These are phyloP conservation scores for Boletus huronensis DNA, from an alignment of 768 basidiomycete genomes.

Conservation along the genomic window DNA sequence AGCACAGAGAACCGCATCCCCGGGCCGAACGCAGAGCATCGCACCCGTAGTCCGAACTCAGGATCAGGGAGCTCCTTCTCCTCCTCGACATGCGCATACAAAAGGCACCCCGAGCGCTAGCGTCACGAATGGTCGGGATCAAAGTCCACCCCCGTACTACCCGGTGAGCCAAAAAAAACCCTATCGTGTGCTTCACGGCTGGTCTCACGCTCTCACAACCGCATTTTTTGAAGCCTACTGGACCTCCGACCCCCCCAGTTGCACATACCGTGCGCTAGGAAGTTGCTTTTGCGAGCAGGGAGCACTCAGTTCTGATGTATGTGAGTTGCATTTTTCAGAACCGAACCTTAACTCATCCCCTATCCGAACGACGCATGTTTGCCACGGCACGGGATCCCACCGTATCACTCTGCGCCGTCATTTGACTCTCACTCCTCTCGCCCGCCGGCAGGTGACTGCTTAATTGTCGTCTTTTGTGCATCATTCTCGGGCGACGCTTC, in stretches of 20 bases:
- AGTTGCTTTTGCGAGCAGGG: neutral
- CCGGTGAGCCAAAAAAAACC: slow-evolving; percentile 15
- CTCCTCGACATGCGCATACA: slow-evolving; percentile 4
- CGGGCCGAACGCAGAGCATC: neutral
- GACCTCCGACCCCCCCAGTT: slow-evolving; percentile 1
- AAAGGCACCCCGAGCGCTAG: neutral
- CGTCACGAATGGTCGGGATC: neutral
- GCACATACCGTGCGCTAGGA: slow-evolving; percentile 5
- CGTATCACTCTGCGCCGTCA: slow-evolving; percentile 1
- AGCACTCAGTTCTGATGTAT: neutral
- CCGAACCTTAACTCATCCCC: neutral
- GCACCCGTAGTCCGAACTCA: neutral
- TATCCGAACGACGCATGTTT: neutral
- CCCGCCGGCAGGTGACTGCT: neutral
- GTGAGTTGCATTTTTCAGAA: slow-evolving; percentile 2
- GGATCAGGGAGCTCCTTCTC: neutral
- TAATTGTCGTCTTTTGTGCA: neutral
- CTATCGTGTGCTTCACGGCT: neutral
- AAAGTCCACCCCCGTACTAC: slow-evolving; percentile 24
- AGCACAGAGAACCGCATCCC: neutral
- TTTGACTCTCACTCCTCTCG: neutral
- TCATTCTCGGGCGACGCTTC: neutral
- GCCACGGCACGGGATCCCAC: slow-evolving; percentile 6
- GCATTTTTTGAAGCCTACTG: neutral
- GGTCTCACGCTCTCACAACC: neutral